A percentile compares a stretch with the other conserved stretches of the same genome.
phyloP scores from a whole-genome alignment of 257 asterid species.

The Echium plantagineum region DNA sequence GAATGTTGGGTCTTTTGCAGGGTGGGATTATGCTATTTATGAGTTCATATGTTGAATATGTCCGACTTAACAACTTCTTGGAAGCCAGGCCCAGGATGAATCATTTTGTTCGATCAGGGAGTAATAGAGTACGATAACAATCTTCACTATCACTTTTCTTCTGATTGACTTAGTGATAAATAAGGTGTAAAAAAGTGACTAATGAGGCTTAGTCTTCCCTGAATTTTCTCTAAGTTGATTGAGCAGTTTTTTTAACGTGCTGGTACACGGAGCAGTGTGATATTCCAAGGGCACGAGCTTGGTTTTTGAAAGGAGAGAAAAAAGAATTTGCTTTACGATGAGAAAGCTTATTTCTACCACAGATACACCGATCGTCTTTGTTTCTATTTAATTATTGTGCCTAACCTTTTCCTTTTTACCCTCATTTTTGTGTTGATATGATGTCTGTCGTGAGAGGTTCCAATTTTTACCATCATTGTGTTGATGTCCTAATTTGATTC shows the following conservation, averaged over 20 bases:
- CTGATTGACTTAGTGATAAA: no score
- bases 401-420: no score
- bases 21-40: conserved; percentile 73
- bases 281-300: conserved; percentile 75
- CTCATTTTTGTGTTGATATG: no score
- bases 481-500: no score
- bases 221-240: background rate
- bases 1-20: conserved; percentile 25
- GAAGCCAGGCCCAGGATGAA: conserved; percentile 70
- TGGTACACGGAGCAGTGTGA: conserved; percentile 73
- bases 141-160: background rate
- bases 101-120: conserved; percentile 87
- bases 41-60: conserved; percentile 87
- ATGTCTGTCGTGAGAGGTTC: no score
- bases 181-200: no score
- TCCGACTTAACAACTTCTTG: conserved; percentile 67
- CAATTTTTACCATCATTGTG: no score
- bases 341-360: conserved; percentile 94
- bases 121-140: conserved; percentile 79
- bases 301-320: conserved; percentile 71
- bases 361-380: conserved; percentile 91
- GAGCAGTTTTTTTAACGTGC: conserved; percentile 3
- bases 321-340: conserved; percentile 83
- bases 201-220: background rate
- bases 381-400: background rate